Evolutionary conservation across 2,329 filamentous ascomycete genomes (phyloP), one percentile per base, ranked within the genome.

Genomic region (Claviceps africana): DNA sequence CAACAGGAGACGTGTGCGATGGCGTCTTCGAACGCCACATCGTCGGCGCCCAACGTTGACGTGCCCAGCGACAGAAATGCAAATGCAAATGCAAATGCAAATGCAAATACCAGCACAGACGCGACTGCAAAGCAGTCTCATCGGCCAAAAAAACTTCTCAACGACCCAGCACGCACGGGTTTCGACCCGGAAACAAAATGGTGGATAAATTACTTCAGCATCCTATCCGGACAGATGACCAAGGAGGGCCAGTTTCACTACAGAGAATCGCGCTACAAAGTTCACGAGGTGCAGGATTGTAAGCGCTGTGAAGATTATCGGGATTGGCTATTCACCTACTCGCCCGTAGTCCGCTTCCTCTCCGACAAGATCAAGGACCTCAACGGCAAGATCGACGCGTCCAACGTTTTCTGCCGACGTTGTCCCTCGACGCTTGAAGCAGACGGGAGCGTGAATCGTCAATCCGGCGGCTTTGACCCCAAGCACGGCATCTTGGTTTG

Each of bases 401-500:
- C 75, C 57, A 96, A 94, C 63, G 86, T 98, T 54, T 75, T 84
- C 44, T 98, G 93, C 66, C 77, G 83, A 28, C 80, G 88, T 54
- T 98, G 93, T 65, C 80, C 80, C 8, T 73, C 77, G 15, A 70
- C 74, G 33, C 67, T 81, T 35, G 74, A 72, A 39, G 70, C 75
- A 58, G 71, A 77, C 57, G 82, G 81, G 21, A 73, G 78, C 50
- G 74, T 84, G 47, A 82, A 85, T 64, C 71, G 79, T 50, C 74
- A 79, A 64, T 78, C 78, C 35, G 93, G 91, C 28, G 93, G 93
- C 1, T 97, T 97, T 66, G 84, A 85, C 65, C 83, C 89, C 1
- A 77, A 85, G 49, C 86, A 89, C 65, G 93, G 93, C 39, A 96
- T 98, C 56, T 66, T 94, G 63, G 75, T 98, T 22, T 98, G 93